These are phyloP conservation scores for Scedosporium minutisporum DNA, from an alignment of 2,329 filamentous ascomycete genomes.

Conservation along the genomic window DNA sequence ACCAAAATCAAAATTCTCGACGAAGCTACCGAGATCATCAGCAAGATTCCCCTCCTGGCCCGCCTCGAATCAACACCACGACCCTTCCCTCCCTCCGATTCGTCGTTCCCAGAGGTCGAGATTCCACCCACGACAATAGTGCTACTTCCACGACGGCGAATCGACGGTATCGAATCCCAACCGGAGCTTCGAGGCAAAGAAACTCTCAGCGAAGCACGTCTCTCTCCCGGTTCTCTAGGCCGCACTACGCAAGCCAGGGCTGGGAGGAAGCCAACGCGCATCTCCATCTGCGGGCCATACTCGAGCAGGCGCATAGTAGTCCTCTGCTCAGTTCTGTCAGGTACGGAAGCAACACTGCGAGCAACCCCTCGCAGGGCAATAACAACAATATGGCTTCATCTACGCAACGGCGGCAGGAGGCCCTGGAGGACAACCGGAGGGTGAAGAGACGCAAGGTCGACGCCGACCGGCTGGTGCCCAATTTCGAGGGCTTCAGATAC, in stretches of 20 bases:
- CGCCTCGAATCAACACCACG: not conserved
- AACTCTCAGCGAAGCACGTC: not conserved
- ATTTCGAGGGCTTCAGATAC: conserved; percentile 59
- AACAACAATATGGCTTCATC: conserved; percentile 12
- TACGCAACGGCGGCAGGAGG: conserved; percentile 25
- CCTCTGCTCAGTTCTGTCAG: not conserved
- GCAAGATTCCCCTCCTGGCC: not conserved
- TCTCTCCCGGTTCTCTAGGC: not conserved
- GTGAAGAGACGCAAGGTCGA: conserved; percentile 64
- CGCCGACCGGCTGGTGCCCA: conserved; percentile 42
- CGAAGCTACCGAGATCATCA: not conserved
- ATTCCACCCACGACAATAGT: not conserved
- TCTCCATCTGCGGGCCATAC: conserved; percentile 24
- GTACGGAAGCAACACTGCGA: not conserved
- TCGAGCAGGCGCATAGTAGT: conserved; percentile 20
- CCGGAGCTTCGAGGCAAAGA: not conserved
- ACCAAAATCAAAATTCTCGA: conserved; percentile 2
- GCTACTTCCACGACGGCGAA: not conserved
- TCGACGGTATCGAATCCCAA: not conserved
- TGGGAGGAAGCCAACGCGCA: conserved; percentile 34
- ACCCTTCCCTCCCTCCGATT: not conserved
- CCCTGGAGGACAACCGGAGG: conserved; percentile 39
- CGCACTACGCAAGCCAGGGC: conserved; percentile 12
- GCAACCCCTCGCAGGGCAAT: not conserved
- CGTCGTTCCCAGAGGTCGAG: conserved; percentile 1